phyloP scores from a whole-genome alignment of 2,329 filamentous ascomycete species.

The Trichoderma sp. region DNA sequence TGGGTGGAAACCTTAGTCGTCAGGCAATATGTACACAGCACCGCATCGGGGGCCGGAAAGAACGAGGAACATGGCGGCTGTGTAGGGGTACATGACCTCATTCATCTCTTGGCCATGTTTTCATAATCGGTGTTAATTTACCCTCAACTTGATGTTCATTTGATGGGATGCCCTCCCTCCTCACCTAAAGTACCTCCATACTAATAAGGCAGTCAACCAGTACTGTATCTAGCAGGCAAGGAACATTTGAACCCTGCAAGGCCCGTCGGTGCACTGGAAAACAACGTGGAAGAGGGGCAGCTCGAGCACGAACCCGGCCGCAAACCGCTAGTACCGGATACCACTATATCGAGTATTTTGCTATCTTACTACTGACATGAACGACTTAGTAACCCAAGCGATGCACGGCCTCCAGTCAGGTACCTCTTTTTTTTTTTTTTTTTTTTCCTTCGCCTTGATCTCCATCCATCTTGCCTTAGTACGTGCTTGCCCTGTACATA shows the following conservation, averaged over 20 bases:
- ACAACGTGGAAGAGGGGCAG: neutral
- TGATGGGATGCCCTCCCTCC: neutral
- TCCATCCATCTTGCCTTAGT: too few species aligned
- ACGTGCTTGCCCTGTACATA: too few species aligned
- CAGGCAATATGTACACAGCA: neutral
- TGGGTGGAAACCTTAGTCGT: constrained; percentile 10
- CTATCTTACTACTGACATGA: neutral
- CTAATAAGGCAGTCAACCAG: too few species aligned
- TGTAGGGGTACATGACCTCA: neutral
- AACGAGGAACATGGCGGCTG: neutral
- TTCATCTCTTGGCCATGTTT: neutral
- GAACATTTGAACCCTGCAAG: neutral
- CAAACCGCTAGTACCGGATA: neutral
- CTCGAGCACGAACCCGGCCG: neutral
- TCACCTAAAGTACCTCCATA: too few species aligned
- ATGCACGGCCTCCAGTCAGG: neutral
- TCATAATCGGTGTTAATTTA: neutral
- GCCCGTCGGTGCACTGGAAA: neutral
- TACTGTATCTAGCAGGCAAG: neutral
- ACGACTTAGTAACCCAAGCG: too few species aligned
- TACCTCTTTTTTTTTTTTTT: neutral
- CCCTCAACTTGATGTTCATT: neutral
- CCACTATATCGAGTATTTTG: neutral
- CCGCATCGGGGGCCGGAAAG: too few species aligned
- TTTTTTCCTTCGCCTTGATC: too few species aligned